These are phyloP conservation scores for Discostella pseudostelligera DNA, from an alignment of 108 stramenopile species.

Conservation along the genomic window DNA sequence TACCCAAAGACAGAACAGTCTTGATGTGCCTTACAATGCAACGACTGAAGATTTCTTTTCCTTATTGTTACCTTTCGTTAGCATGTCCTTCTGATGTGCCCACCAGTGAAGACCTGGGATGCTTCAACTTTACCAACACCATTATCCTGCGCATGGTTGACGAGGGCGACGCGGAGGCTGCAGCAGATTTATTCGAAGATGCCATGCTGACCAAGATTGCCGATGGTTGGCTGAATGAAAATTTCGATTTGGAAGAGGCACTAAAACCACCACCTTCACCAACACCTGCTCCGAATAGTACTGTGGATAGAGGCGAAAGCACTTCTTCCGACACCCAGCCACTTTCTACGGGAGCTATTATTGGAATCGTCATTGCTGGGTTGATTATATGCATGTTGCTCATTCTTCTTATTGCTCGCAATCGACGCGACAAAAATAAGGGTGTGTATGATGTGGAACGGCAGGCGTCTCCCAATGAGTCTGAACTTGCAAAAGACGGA, in stretches of 20 bases:
- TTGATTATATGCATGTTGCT: slow-evolving; percentile 33
- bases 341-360: slow-evolving; percentile 34
- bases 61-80: not conserved
- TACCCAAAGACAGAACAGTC: not conserved
- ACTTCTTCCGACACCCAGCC: not conserved
- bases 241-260: slow-evolving; percentile 31
- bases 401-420: slow-evolving; percentile 5
- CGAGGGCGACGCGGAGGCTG: slow-evolving; percentile 13
- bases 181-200: slow-evolving; percentile 10
- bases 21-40: not conserved
- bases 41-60: not conserved
- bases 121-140: slow-evolving; percentile 30
- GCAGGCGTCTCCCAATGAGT: slow-evolving; percentile 16
- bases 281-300: slow-evolving; percentile 7
- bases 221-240: slow-evolving; percentile 27
- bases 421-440: slow-evolving; percentile 2
- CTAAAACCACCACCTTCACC: slow-evolving; percentile 18
- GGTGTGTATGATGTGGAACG: slow-evolving; percentile 31
- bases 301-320: not conserved
- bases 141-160: slow-evolving; percentile 21
- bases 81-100: slow-evolving; percentile 6
- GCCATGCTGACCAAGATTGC: slow-evolving; percentile 17
- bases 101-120: slow-evolving; percentile 7
- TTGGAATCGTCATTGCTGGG: slow-evolving; percentile 49
- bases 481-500: slow-evolving; percentile 10